Evolutionary conservation across 495 filamentous ascomycete species (phyloP), one percentile per base, ranked within the genome.

Genomic region (Aspergillus sclerotioniger): DNA sequence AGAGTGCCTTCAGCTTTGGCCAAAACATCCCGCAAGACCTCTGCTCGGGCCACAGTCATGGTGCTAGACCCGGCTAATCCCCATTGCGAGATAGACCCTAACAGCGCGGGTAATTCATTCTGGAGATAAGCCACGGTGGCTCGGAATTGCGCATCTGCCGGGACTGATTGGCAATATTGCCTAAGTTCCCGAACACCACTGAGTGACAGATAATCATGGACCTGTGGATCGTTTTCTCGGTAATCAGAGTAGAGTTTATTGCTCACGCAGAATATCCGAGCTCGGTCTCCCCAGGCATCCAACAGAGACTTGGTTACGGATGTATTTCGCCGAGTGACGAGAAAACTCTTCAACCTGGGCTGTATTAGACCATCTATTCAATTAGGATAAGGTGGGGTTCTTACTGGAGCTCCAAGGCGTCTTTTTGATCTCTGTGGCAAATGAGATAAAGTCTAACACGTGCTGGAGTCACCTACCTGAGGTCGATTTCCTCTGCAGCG

Each of bases 231-330:
- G 2, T 12, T 32, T 3, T 53, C 31, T 3, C 66, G 61, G 48
- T 69, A 37, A 1, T 65, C 41, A 0, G 58, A 28, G 31, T 72
- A 73, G 0, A 71, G 57, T 8, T n/a, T 56, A 41, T 74, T 76
- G 60, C 72, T 69, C 15, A 76, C 66, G 47, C 71, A 76, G 21
- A 76, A 76, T 3, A 72, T 56, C 4, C 33, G 53, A 15, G 53
- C 32, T 43, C 32, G 15, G 28, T 41, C 32, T 8, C 41, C 56
- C 8, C 50, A 48, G 37, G 57, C 25, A n/a, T 25, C 8, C 8
- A 9, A n/a, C 13, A 67, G 54, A 19, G 49, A 1, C 0, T 25
- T 35, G 17, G 41, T 53, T 13, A 63, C 35, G 2, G 39, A 28
- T 7, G 7, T 16, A 46, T 71, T 71, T 17, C 69, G 57, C 6